Base-by-base conservation (phyloP, 805 yeast genomes). In the Vanderwaltozyma tropicalis region DNA sequence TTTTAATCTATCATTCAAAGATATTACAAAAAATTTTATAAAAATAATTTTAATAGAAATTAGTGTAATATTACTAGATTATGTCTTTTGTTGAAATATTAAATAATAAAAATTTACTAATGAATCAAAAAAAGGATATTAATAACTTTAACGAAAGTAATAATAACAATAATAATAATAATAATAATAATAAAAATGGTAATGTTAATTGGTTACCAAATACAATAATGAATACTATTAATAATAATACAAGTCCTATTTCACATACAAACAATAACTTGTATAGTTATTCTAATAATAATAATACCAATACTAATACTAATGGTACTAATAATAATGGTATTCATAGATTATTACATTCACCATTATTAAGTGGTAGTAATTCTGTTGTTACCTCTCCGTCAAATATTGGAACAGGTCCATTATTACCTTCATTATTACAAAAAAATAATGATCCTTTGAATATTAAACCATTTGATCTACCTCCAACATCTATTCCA, bases 61-160 rank as follows among this genome's bases (percentile, higher is more conserved):
- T n/a, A n/a, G n/a, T n/a, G n/a, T n/a, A n/a, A n/a, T 21, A 6
- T 7, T 7, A 21, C 24, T 21, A 26, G 29, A 29, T 32, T 24
- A 32, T 32, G 35, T 32, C 35, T 16, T 25, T 24, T 32, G 16
- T 28, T 18, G 28, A 32, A 32, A 17, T 28, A 13, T 25, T 32
- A 10, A 16, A 16, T 25, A 22, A 24, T 24, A n/a, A 21, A 13
- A 4, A 22, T 22, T 24, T 15, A 15, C 15, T 28, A 25, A 28
- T 15, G 17, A 32, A 32, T 25, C 28, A 32, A 25, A 26, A 15
- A 3, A 25, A 14, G 29, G 25, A 26, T 16, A 22, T 10, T 18
- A 32, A 24, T 26, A 32, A 17, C 16, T 22, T 25, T 16, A 32
- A 21, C 24, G 10, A 21, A 7, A 21, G 25, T 17, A 32, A 15